Evolutionary conservation across 2,329 filamentous ascomycete species (phyloP).

Genomic region (Tolypocladium sp.): DNA sequence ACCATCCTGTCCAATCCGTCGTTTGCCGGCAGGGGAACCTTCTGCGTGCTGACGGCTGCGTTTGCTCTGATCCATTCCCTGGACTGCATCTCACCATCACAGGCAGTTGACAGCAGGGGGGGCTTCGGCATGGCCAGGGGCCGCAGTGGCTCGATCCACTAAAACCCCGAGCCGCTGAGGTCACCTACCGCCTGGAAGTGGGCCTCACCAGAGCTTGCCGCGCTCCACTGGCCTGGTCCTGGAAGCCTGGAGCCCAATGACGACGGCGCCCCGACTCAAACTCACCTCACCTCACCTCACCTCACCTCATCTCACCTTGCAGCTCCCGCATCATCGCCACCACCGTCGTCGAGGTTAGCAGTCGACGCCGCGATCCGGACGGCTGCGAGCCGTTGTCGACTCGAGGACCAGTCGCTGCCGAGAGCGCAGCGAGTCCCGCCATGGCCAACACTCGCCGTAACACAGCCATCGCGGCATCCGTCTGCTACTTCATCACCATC

Average conservation of each 20-base stretch:
- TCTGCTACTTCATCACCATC: constrained; percentile 64
- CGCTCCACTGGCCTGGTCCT: not conserved
- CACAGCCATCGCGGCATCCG: constrained; percentile 55
- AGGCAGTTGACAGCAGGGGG: no score
- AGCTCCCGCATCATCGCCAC: not conserved
- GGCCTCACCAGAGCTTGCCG: not conserved
- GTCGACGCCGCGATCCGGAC: not conserved
- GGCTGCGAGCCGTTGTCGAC: not conserved
- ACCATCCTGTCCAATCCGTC: no score
- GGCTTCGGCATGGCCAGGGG: not conserved
- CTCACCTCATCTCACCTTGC: not conserved
- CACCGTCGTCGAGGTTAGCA: not conserved
- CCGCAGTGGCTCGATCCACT: not conserved
- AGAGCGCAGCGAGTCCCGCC: not conserved
- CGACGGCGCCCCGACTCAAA: not conserved
- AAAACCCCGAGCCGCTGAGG: not conserved
- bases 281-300: not conserved
- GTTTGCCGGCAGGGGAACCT: no score
- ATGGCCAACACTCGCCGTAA: constrained; percentile 34
- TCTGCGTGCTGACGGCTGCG: no score
- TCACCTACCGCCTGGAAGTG: not conserved
- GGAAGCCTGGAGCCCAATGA: not conserved
- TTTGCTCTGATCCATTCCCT: no score
- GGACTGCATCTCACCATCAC: no score
- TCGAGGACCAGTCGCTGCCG: not conserved